These are phyloP conservation scores for Dactylella cylindrospora DNA, from an alignment of 2,329 filamentous ascomycete genomes.

Conservation along the genomic window DNA sequence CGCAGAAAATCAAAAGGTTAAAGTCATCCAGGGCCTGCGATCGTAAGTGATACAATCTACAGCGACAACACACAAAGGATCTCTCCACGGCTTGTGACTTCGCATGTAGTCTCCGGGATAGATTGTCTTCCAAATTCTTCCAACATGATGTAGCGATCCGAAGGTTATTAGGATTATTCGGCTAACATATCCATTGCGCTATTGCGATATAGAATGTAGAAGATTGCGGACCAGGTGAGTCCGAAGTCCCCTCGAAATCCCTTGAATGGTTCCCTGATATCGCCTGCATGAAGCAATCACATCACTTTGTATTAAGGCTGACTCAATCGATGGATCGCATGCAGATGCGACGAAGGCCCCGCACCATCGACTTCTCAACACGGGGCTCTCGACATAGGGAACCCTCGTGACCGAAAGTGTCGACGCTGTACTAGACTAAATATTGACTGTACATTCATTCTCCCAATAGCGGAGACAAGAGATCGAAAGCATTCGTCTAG, in stretches of 20 bases:
- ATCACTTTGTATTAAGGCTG: no score
- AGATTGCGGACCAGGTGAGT: constrained; percentile 35
- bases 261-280: no score
- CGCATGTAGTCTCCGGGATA: no score
- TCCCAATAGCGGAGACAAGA: constrained; percentile 45
- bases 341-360: constrained; percentile 28
- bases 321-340: constrained; percentile 1
- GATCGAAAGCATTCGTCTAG: constrained; percentile 23
- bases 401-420: constrained; percentile 41
- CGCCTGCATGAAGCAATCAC: no score
- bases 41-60: constrained; percentile 43
- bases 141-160: no score
- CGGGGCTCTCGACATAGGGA: constrained; percentile 18
- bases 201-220: constrained; percentile 24
- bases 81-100: no score
- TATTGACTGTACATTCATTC: constrained; percentile 46
- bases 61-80: constrained; percentile 7
- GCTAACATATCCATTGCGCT: constrained; percentile 18
- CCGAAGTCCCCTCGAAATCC: neutral
- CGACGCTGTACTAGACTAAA: constrained; percentile 44
- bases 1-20: constrained; percentile 45
- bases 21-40: constrained; percentile 47
- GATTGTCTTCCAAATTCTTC: no score
- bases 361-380: constrained; percentile 8
- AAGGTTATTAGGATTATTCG: neutral